These are phyloP conservation scores for Nicotiana tabacum DNA, from an alignment of 257 asterid species.

Conservation along the genomic window DNA sequence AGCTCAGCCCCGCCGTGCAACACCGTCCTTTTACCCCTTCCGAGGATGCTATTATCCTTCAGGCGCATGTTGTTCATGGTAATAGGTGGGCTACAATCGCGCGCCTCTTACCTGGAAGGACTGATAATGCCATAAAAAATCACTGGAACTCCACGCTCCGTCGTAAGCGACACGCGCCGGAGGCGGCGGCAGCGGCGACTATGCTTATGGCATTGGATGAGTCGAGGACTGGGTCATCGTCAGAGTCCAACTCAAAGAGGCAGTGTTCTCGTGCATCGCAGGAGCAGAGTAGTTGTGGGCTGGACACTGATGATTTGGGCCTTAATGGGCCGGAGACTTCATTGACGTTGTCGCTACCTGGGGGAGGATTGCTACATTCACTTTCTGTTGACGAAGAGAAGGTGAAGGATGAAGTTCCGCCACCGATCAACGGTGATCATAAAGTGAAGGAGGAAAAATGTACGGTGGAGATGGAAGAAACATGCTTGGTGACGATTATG, in stretches of 20 bases:
- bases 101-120: slow-evolving; percentile 52
- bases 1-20: slow-evolving; percentile 59
- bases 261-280: slow-evolving; percentile 31
- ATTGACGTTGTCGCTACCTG: slow-evolving; percentile 49
- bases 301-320: slow-evolving; percentile 21
- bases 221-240: slow-evolving; percentile 24
- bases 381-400: slow-evolving; percentile 8
- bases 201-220: slow-evolving; percentile 21
- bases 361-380: slow-evolving; percentile 15
- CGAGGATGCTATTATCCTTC: slow-evolving; percentile 43
- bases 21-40: slow-evolving; percentile 54
- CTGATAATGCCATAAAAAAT: slow-evolving; percentile 61
- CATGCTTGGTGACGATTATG: slow-evolving; percentile 38
- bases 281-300: slow-evolving; percentile 37
- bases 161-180: slow-evolving; percentile 21
- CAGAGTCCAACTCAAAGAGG: slow-evolving; percentile 27
- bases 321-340: slow-evolving; percentile 30
- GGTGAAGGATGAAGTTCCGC: neutral
- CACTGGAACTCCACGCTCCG: slow-evolving; percentile 62
- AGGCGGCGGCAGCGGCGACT: too few species aligned
- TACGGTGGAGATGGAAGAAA: slow-evolving; percentile 31
- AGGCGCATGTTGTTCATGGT: slow-evolving; percentile 51
- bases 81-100: slow-evolving; percentile 66
- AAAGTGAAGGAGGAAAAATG: slow-evolving; percentile 11
- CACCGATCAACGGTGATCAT: neutral